Conservation (phyloP, 805 yeast species). For the Ogataea saltuana region DNA sequence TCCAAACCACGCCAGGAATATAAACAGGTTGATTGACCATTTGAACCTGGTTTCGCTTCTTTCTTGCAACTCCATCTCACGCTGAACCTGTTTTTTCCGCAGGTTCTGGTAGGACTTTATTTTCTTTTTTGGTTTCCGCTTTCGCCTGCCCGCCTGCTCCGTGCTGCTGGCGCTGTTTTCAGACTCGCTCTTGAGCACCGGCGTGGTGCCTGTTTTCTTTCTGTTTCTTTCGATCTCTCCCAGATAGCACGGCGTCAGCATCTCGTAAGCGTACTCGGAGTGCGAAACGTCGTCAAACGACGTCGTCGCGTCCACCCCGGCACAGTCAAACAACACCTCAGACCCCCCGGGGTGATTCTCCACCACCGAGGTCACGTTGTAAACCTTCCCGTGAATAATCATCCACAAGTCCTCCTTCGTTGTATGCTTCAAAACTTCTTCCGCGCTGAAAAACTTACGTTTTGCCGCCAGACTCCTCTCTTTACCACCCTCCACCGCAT, state of each 20-base stretch:
- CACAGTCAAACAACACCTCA: slow-evolving; percentile 75
- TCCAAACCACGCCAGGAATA: slow-evolving; percentile 29
- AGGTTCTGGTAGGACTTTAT: slow-evolving; percentile 15
- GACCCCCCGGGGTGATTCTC: slow-evolving; percentile 82
- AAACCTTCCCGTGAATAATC: slow-evolving; percentile 68
- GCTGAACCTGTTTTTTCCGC: slow-evolving; percentile 10
- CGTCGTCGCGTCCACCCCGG: slow-evolving; percentile 75
- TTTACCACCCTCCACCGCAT: background rate
- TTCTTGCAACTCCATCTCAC: slow-evolving; percentile 7
- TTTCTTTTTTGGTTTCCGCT: slow-evolving; percentile 11
- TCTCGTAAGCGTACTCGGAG: slow-evolving; percentile 81
- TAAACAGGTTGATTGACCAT: slow-evolving; percentile 17
- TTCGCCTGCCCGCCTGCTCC: slow-evolving; percentile 6
- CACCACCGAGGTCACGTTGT: slow-evolving; percentile 57
- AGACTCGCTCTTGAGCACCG: background rate
- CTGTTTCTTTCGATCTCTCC: slow-evolving; percentile 61
- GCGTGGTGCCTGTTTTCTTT: slow-evolving; percentile 22
- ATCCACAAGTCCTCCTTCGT: slow-evolving; percentile 65
- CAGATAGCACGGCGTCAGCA: slow-evolving; percentile 76
- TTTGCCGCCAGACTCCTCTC: background rate
- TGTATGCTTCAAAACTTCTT: slow-evolving; percentile 49
- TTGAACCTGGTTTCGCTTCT: slow-evolving; percentile 8
- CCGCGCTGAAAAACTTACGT: slow-evolving; percentile 18
- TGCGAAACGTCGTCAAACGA: slow-evolving; percentile 72
- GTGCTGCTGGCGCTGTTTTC: slow-evolving; percentile 1